phyloP scores from a whole-genome alignment of 352 stramenopile genomes.

The Elongisporangium prolatum region DNA sequence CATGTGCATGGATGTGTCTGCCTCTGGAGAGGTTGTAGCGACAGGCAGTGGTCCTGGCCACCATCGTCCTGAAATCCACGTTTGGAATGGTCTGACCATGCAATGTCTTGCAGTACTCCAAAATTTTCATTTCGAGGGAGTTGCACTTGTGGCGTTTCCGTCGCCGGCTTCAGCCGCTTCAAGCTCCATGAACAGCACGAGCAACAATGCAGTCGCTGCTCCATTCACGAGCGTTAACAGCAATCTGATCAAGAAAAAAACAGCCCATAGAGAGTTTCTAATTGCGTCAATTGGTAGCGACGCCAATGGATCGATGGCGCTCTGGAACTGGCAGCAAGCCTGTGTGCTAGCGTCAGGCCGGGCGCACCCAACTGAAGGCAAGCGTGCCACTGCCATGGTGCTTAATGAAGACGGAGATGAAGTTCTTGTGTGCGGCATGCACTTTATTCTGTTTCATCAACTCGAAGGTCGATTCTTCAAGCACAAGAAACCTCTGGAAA shows the following conservation, averaged over 20 bases:
- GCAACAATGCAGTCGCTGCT: conserved; percentile 16
- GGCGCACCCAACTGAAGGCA: conserved; percentile 19
- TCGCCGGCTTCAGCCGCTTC: conserved; percentile 39
- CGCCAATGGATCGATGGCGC: conserved; percentile 51
- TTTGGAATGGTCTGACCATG: conserved; percentile 60
- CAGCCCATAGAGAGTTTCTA: conserved; percentile 46
- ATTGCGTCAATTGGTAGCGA: conserved; percentile 66
- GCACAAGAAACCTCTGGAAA: conserved; percentile 44
- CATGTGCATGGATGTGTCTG: conserved; percentile 56
- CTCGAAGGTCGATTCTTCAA: conserved; percentile 58
- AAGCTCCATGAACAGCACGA: conserved; percentile 30
- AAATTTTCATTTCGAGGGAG: conserved; percentile 55
- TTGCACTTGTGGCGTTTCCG: conserved; percentile 52
- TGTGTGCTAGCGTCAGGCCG: conserved; percentile 51
- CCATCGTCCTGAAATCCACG: conserved; percentile 45
- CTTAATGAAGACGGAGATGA: conserved; percentile 71
- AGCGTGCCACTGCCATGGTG: conserved; percentile 46
- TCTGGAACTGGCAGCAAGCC: conserved; percentile 80
- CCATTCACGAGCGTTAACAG: conserved; percentile 30
- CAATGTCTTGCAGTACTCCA: conserved; percentile 66
- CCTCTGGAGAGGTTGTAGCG: conserved; percentile 53
- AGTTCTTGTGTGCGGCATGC: conserved; percentile 51
- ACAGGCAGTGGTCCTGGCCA: conserved; percentile 30
- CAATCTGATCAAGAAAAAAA: conserved; percentile 48
- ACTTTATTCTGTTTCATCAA: conserved; percentile 61